Percentiles rank a stretch among this genome's conserved stretches.
Conservation (phyloP, 176 grass and related monocot species). For the Rhipidocladum racemiflorum region DNA sequence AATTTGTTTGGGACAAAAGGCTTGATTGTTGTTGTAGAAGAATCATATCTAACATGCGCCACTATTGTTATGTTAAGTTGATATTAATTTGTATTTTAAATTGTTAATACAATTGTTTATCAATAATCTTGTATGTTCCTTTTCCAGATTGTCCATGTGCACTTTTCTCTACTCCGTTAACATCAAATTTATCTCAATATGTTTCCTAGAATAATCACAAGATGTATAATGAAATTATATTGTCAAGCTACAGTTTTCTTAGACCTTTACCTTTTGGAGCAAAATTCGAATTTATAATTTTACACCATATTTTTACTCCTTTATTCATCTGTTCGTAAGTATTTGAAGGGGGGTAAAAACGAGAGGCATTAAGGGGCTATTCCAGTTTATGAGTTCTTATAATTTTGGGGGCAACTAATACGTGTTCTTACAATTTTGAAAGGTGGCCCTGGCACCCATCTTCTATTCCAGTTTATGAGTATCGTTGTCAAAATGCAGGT, state of each 20-base stretch:
- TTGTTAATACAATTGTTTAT: not conserved
- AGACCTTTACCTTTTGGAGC: not conserved
- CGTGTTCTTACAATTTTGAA: constrained; percentile 13
- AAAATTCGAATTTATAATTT: not conserved
- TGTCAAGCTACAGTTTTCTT: not conserved
- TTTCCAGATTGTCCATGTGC: constrained; percentile 6
- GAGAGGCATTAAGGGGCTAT: not conserved
- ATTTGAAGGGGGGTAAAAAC: not conserved
- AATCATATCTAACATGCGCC: not conserved
- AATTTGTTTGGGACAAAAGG: too few relatives aligned
- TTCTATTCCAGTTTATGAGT: constrained; percentile 9
- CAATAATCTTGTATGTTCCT: not conserved
- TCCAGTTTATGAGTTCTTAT: too few relatives aligned
- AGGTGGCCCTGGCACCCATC: not conserved
- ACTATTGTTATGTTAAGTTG: not conserved
- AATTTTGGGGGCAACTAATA: not conserved
- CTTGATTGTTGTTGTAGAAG: too few relatives aligned
- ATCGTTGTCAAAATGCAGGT: constrained; percentile 55
- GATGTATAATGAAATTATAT: not conserved
- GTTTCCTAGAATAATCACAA: not conserved
- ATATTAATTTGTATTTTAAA: constrained; percentile 9
- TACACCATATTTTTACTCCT: not conserved
- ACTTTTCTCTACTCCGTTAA: not conserved
- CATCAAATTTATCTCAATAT: constrained; percentile 5
- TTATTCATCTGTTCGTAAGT: not conserved